Conservation (phyloP, 2,329 filamentous ascomycete species). For the Xylariaceae sp. region DNA sequence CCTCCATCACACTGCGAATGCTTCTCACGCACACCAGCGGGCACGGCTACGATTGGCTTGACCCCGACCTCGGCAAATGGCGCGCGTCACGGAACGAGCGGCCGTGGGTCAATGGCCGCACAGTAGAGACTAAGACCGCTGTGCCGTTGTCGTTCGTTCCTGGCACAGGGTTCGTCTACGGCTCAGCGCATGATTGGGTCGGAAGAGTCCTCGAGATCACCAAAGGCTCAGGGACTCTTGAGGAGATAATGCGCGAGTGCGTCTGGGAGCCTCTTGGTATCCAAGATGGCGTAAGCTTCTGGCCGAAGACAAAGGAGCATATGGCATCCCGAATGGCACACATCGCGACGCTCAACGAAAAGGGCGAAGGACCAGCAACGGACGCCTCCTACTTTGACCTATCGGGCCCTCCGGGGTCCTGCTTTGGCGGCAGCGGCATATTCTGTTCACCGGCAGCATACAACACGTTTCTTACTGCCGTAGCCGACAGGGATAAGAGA, state of each 20-base stretch:
- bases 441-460: constrained; percentile 19
- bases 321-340: constrained; percentile 23
- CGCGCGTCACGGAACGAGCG: constrained; percentile 22
- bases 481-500: constrained; percentile 22
- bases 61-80: constrained; percentile 29
- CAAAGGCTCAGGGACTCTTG: constrained; percentile 11
- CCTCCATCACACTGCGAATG: constrained; percentile 46
- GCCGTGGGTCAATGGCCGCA: constrained; percentile 16
- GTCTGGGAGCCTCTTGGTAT: constrained; percentile 24
- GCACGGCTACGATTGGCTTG: constrained; percentile 40
- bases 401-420: constrained; percentile 17
- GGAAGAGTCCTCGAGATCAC: constrained; percentile 19
- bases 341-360: constrained; percentile 18
- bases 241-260: constrained; percentile 21
- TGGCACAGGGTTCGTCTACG: constrained; percentile 21
- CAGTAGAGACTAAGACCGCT: constrained; percentile 17
- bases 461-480: constrained; percentile 23
- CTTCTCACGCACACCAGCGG: constrained; percentile 52
- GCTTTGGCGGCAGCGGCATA: constrained; percentile 23
- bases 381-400: constrained; percentile 18
- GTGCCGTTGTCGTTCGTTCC: constrained; percentile 20
- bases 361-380: constrained; percentile 20
- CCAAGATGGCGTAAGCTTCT: constrained; percentile 20
- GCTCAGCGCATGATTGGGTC: constrained; percentile 22
- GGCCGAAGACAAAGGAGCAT: constrained; percentile 16